Base-by-base conservation (phyloP, 2,329 filamentous ascomycete genomes). In the Fusarium buharicum region DNA sequence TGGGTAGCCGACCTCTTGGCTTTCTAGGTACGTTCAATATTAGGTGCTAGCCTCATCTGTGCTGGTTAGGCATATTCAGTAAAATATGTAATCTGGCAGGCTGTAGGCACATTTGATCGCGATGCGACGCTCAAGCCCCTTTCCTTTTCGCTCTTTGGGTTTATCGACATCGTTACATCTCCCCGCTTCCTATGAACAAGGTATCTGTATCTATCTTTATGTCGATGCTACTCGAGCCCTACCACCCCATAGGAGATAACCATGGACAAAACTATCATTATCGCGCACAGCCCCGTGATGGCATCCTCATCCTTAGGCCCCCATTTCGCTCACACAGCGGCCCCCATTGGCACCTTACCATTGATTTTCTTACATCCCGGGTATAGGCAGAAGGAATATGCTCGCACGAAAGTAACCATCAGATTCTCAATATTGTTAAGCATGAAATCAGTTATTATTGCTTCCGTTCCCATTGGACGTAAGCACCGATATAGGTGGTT, bases 221-320 rank as follows among this genome's bases (percentile, higher is more conserved):
- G 14, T 14, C 30, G 18, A 64, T 64, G 55, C 18, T 62, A 64
- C 61, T 44, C 49, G 39, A 47, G 47, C 33, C 38, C 49, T 33
- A n/a, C 22, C 28, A 40, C 17, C 18, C 36, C 36, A 14, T 43
- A 33, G 62, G 48, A 43, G 38, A 43, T 43, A 43, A 48, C 37
- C 43, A 41, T 43, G 61, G 44, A 52, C 48, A 52, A 24, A 24
- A 45, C 51, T 48, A 58, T 62, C 52, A 50, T 46, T 58, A 37
- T 58, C 51, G 62, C 51, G 36, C 61, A 64, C 61, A 64, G 61
- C 61, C 61, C 49, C 50, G 41, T 56, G 45, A 54, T 59, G 55
- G 46, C 34, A 53, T 50, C 50, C 14, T 55, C 28, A 27, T 50
- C 28, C 37, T 60, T 37, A 24, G 49, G 43, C 54, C 55, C 46